Conservation (phyloP, 2,329 filamentous ascomycete genomes). For the Nigrograna mackinnonii region DNA sequence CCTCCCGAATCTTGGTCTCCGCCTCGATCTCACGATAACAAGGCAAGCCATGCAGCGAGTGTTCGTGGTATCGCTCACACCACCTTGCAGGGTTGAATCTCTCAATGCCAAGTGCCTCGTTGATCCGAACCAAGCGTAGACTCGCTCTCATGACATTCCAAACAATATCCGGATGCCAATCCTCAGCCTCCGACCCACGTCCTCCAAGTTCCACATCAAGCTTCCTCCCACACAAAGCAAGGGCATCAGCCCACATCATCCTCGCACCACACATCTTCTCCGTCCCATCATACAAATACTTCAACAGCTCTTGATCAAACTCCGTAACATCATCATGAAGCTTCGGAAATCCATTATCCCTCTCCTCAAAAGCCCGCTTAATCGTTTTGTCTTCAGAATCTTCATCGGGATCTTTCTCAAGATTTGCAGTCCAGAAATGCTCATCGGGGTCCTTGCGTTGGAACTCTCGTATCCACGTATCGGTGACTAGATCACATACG, state of each 20-base stretch:
- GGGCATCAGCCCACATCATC: conserved; percentile 34
- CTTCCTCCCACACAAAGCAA: conserved; percentile 26
- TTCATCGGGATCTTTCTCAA: conserved; percentile 6
- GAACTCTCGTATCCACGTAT: conserved; percentile 38
- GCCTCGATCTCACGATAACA: conserved; percentile 23
- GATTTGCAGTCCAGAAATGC: conserved; percentile 24
- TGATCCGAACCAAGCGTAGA: conserved; percentile 22
- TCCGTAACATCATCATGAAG: conserved; percentile 13
- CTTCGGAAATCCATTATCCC: conserved; percentile 14
- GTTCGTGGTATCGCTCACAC: conserved; percentile 37
- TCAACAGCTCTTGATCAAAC: conserved; percentile 15
- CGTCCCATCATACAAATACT: conserved; percentile 26
- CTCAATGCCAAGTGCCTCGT: conserved; percentile 35
- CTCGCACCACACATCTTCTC: conserved; percentile 21
- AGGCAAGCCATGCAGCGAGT: conserved; percentile 16
- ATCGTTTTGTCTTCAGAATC: conserved; percentile 3
- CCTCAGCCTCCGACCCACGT: neutral
- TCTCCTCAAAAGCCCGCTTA: conserved; percentile 7
- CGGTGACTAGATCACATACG: conserved; percentile 32
- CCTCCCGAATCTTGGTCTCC: neutral
- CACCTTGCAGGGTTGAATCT: conserved; percentile 27
- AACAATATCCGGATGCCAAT: conserved; percentile 18
- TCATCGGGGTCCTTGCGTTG: conserved; percentile 14
- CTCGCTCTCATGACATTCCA: conserved; percentile 28
- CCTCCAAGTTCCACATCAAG: conserved; percentile 8